A percentile compares a stretch with the other conserved stretches of the same genome.
Conservation (phyloP, 2,329 filamentous ascomycete genomes). For the Xylaria multiplex region DNA sequence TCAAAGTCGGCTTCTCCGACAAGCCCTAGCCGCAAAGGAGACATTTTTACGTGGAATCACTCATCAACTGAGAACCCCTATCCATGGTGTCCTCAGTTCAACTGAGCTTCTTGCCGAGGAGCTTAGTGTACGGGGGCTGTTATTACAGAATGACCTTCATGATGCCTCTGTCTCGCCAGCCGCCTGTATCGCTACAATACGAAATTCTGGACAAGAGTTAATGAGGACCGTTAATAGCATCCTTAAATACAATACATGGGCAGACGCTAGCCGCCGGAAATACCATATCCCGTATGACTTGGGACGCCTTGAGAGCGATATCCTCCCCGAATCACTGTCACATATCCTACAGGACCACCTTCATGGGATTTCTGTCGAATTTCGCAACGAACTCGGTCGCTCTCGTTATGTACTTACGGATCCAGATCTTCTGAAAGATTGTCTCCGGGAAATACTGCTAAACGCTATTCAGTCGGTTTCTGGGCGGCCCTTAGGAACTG, state of each 20-base stretch:
- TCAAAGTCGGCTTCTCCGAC: constrained; percentile 14
- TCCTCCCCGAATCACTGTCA: constrained; percentile 17
- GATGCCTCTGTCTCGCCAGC: constrained; percentile 9
- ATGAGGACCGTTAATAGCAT: constrained; percentile 29
- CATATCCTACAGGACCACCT: constrained; percentile 19
- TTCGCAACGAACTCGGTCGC: constrained; percentile 21
- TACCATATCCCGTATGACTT: constrained; percentile 19
- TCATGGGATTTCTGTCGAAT: constrained; percentile 20
- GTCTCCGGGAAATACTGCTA: constrained; percentile 23
- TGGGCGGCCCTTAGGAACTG: constrained; percentile 11
- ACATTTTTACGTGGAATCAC: constrained; percentile 31
- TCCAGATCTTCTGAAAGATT: constrained; percentile 26
- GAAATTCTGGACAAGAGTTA: constrained; percentile 28
- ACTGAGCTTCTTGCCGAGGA: constrained; percentile 27
- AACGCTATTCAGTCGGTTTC: constrained; percentile 27
- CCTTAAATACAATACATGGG: constrained; percentile 28
- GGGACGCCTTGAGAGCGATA: constrained; percentile 18
- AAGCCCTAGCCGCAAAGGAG: constrained; percentile 28
- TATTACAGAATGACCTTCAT: background rate
- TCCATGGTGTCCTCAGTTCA: constrained; percentile 23
- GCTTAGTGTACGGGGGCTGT: constrained; percentile 6
- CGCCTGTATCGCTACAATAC: constrained; percentile 14
- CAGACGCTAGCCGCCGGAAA: constrained; percentile 5
- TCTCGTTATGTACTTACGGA: constrained; percentile 18
- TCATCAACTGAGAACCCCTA: constrained; percentile 27